phyloP scores from a whole-genome alignment of 345 rosid species.

The Gossypium longicalyx region DNA sequence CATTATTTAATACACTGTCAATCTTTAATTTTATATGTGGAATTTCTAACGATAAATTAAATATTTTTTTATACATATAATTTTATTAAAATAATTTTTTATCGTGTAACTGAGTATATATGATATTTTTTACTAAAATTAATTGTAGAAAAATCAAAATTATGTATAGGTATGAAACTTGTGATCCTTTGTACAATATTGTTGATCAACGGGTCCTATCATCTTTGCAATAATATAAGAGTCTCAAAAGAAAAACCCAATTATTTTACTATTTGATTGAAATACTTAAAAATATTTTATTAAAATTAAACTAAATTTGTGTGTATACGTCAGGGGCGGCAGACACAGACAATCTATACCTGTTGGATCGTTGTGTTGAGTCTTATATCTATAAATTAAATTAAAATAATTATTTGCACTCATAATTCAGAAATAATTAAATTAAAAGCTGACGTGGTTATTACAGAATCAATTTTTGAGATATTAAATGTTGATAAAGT shows the following conservation, averaged over 20 bases:
- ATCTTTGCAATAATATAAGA: not conserved
- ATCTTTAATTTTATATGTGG: too few relatives aligned
- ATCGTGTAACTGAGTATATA: too few relatives aligned
- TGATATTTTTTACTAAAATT: too few relatives aligned
- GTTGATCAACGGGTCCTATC: not conserved
- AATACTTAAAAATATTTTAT: too few relatives aligned
- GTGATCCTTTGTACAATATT: not conserved
- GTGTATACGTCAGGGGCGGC: slow-evolving; percentile 36
- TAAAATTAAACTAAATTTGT: slow-evolving; percentile 4
- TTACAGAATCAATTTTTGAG: not conserved
- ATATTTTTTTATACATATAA: too few relatives aligned
- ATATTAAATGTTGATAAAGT: not conserved
- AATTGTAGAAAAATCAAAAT: not conserved
- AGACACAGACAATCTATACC: slow-evolving; percentile 25
- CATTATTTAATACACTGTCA: accelerated
- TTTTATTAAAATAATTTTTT: too few relatives aligned
- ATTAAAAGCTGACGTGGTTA: not conserved
- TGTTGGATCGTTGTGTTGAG: slow-evolving; percentile 30
- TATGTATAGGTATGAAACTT: not conserved
- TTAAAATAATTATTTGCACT: not conserved
- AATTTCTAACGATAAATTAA: too few relatives aligned
- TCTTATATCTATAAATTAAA: not conserved
- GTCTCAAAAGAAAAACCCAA: not conserved
- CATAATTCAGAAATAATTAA: not conserved
- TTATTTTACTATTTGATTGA: too few relatives aligned